Evolutionary conservation across 805 yeast genomes (phyloP).

Genomic region (Cyberlindnera amylophila): DNA sequence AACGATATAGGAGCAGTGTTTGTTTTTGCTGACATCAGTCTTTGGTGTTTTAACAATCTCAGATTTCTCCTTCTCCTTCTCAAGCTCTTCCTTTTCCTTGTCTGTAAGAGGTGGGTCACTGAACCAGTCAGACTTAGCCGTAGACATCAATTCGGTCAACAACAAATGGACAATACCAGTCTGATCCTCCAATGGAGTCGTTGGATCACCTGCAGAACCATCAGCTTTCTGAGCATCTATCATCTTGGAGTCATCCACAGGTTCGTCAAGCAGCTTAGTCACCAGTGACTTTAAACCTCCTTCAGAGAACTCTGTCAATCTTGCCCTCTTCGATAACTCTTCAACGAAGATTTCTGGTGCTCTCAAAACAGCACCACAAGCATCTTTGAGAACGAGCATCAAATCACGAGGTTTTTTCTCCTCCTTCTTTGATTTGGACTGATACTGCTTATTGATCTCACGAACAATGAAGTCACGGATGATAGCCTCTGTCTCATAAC

Average conservation of each 20-base stretch:
- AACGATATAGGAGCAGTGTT: constrained; percentile 59
- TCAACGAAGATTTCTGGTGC: constrained; percentile 48
- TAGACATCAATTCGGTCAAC: constrained; percentile 60
- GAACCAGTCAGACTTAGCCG: constrained; percentile 38
- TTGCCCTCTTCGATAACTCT: constrained; percentile 37
- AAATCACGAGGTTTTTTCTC: constrained; percentile 40
- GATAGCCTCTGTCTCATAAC: constrained; percentile 58
- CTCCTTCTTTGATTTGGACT: constrained; percentile 29
- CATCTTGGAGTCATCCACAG: constrained; percentile 24
- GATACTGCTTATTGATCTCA: constrained; percentile 47
- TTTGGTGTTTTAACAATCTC: constrained; percentile 25
- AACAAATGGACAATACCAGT: constrained; percentile 64
- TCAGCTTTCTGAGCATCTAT: constrained; percentile 17
- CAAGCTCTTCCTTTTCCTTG: constrained; percentile 30
- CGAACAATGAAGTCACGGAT: constrained; percentile 45
- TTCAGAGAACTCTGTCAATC: constrained; percentile 44
- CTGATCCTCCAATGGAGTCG: constrained; percentile 22
- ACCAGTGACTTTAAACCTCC: constrained; percentile 25
- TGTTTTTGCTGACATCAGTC: constrained; percentile 43
- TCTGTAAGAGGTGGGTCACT: constrained; percentile 32
- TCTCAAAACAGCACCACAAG: constrained; percentile 42
- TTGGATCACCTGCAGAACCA: constrained; percentile 4
- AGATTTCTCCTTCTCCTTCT: constrained; percentile 25
- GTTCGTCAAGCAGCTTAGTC: constrained; percentile 20
- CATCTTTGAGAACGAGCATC: constrained; percentile 44